phyloP scores from a whole-genome alignment of 2,329 filamentous ascomycete genomes.

The Didymosphaeria variabile region DNA sequence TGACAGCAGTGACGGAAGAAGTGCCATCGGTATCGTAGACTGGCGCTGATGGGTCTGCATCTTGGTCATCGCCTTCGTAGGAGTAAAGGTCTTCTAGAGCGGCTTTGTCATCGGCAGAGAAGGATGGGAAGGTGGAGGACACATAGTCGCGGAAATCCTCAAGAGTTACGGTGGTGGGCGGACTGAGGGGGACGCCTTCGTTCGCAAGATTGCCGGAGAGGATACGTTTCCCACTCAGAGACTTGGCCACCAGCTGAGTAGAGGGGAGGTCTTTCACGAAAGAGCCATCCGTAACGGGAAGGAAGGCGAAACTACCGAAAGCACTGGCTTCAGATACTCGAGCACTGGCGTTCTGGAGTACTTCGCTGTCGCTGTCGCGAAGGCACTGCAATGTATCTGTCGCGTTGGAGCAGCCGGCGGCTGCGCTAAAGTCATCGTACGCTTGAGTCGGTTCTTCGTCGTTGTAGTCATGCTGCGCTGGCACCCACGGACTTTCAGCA shows the following conservation, averaged over 20 bases:
- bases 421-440: conserved; percentile 40
- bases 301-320: conserved; percentile 54
- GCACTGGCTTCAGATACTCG: conserved; percentile 43
- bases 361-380: conserved; percentile 31
- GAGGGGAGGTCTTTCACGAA: conserved; percentile 50
- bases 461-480: conserved; percentile 43
- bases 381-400: conserved; percentile 40
- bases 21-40: conserved; percentile 39
- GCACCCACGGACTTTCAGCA: conserved; percentile 44
- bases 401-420: conserved; percentile 38
- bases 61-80: conserved; percentile 35
- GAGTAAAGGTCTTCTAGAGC: conserved; percentile 40
- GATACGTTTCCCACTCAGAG: conserved; percentile 38
- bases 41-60: conserved; percentile 32
- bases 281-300: conserved; percentile 52
- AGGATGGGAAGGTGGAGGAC: conserved; percentile 44
- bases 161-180: conserved; percentile 38
- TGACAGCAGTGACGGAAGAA: conserved; percentile 34
- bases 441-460: conserved; percentile 40
- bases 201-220: conserved; percentile 48
- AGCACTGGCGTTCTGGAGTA: conserved; percentile 41
- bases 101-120: conserved; percentile 40
- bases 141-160: conserved; percentile 43
- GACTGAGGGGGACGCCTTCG: conserved; percentile 52
- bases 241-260: conserved; percentile 33